Percentiles rank a stretch among this genome's conserved stretches.
Evolutionary conservation across 768 basidiomycete species (phyloP).

Genomic region (Tulasnella sp.): DNA sequence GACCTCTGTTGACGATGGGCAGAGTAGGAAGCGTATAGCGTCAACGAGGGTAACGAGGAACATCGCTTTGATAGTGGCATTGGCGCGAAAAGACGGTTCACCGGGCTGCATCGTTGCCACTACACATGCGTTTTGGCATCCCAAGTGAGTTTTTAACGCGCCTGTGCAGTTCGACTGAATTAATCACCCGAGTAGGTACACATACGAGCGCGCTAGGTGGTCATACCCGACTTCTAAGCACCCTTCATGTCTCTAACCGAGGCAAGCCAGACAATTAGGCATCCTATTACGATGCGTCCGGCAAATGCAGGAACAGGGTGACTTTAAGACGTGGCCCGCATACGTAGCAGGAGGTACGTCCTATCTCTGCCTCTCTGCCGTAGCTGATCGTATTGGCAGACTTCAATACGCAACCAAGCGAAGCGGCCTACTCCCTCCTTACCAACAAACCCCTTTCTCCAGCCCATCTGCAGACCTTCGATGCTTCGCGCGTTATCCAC

Average conservation of each 20-base stretch:
- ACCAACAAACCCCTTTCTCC: slow-evolving; percentile 45
- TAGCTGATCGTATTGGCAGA: slow-evolving; percentile 38
- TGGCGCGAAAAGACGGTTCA: slow-evolving; percentile 35
- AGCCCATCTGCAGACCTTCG: slow-evolving; percentile 41
- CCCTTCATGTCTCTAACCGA: not conserved
- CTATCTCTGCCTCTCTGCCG: not conserved
- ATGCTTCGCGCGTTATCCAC: slow-evolving; percentile 42
- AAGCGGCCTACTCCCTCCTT: slow-evolving; percentile 70
- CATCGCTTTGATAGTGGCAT: slow-evolving; percentile 60
- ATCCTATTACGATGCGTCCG: slow-evolving; percentile 56
- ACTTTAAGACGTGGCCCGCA: slow-evolving; percentile 52
- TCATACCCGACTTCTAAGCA: not conserved
- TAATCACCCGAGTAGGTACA: slow-evolving; percentile 35
- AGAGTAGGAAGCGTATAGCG: slow-evolving; percentile 33
- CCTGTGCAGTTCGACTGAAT: not conserved
- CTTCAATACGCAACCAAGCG: slow-evolving; percentile 79
- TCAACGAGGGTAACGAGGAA: slow-evolving; percentile 64
- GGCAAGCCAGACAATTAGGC: slow-evolving; percentile 49
- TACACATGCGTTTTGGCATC: slow-evolving; percentile 95
- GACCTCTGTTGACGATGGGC: not conserved
- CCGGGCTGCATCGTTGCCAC: slow-evolving; percentile 62
- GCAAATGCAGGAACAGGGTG: slow-evolving; percentile 38
- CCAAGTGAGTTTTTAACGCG: slow-evolving; percentile 56
- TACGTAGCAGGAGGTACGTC: slow-evolving; percentile 69
- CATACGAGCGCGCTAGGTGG: slow-evolving; percentile 73